phyloP scores from a whole-genome alignment of 2,329 filamentous ascomycete species.

The Colletotrichum sp. region DNA sequence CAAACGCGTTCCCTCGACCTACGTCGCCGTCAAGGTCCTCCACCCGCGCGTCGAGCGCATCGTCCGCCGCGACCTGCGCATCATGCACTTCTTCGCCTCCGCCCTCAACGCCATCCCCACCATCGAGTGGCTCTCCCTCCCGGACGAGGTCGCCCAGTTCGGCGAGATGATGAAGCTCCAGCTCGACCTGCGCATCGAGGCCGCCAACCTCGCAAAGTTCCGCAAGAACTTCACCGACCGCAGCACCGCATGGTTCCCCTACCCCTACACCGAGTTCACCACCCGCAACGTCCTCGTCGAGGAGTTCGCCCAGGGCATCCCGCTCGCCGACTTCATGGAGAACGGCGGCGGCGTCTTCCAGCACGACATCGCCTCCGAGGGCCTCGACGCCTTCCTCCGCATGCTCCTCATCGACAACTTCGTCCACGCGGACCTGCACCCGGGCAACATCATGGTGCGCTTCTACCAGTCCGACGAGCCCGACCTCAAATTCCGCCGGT shows the following conservation, averaged over 20 bases:
- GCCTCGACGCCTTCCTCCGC: constrained; percentile 91
- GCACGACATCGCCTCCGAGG: constrained; percentile 92
- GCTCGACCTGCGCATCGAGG: constrained; percentile 92
- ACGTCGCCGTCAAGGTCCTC: constrained; percentile 95
- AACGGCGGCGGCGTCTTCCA: constrained; percentile 93
- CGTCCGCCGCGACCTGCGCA: constrained; percentile 87
- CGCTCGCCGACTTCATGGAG: constrained; percentile 86
- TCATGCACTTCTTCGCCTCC: constrained; percentile 91
- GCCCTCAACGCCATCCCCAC: constrained; percentile 87
- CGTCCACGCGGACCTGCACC: constrained; percentile 93
- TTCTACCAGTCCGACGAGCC: constrained; percentile 87
- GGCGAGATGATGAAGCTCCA: constrained; percentile 99
- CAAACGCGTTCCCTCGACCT: constrained; percentile 83
- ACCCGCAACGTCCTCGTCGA: constrained; percentile 93
- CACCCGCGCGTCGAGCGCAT: constrained; percentile 90
- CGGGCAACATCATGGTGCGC: constrained; percentile 98
- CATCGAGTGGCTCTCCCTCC: constrained; percentile 96
- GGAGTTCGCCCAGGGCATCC: constrained; percentile 94
- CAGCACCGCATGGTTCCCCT: constrained; percentile 95
- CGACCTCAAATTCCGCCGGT: constrained; percentile 51
- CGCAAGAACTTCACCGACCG: constrained; percentile 88
- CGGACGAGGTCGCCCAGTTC: constrained; percentile 92
- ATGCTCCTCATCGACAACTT: constrained; percentile 99
- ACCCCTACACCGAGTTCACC: constrained; percentile 89
- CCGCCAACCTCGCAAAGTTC: constrained; percentile 87